Conservation (phyloP, 2,329 filamentous ascomycete species). For the Aspergillus awamori region DNA sequence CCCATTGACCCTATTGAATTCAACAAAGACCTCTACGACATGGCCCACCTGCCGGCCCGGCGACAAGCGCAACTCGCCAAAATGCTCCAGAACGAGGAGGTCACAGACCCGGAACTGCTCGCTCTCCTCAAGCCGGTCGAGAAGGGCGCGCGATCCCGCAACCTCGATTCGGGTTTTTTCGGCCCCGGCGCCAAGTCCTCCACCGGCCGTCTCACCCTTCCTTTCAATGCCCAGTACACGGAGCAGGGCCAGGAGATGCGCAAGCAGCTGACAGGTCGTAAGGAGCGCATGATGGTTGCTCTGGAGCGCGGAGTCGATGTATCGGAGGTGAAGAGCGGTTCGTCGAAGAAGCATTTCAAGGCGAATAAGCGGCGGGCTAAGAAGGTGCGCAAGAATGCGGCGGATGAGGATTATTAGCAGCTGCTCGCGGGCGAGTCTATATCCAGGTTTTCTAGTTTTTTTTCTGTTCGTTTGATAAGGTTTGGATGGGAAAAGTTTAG, state of each 20-base stretch:
- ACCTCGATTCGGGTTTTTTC: constrained; percentile 90
- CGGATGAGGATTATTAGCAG: constrained; percentile 34
- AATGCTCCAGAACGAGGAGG: constrained; percentile 32
- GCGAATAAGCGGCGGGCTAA: constrained; percentile 42
- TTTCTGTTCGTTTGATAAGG: constrained; percentile 12
- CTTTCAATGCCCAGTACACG: constrained; percentile 88
- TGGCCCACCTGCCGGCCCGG: constrained; percentile 78
- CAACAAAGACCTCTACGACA: constrained; percentile 87
- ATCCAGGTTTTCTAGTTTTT: constrained; percentile 20
- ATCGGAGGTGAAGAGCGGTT: constrained; percentile 66
- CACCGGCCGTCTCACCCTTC: constrained; percentile 70
- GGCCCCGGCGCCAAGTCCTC: constrained; percentile 60
- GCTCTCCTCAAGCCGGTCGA: constrained; percentile 30
- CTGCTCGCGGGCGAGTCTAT: constrained; percentile 26
- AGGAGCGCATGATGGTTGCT: constrained; percentile 75
- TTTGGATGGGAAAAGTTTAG: neutral
- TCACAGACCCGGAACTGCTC: constrained; percentile 21
- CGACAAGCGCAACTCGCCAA: constrained; percentile 63
- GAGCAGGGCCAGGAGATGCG: constrained; percentile 74
- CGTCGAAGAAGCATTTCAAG: constrained; percentile 78
- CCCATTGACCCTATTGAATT: constrained; percentile 73
- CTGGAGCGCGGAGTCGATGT: constrained; percentile 83
- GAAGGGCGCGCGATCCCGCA: constrained; percentile 70
- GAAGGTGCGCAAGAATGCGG: constrained; percentile 33
- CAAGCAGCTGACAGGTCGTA: constrained; percentile 79